Evolutionary conservation across 371 early-diverging fungal species (phyloP), one percentile per base, ranked within the genome.

Genomic region (Mucor velutinosus): DNA sequence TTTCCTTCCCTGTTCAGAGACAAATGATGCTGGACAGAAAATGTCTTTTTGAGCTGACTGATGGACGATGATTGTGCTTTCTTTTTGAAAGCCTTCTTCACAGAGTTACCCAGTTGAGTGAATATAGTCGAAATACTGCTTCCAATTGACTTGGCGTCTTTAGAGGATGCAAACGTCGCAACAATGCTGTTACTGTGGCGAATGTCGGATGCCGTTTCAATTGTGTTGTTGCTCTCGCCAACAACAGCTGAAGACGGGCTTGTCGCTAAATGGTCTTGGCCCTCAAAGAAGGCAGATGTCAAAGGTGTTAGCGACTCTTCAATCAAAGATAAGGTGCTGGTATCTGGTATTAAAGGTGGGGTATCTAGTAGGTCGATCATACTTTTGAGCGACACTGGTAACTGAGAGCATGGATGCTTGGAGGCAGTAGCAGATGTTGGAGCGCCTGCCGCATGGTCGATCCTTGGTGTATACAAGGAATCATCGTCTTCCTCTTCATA

Each of bases 111-210:
- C 8, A 67, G 32, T 32, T 67, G 56, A 33, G 29, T 47, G 62
- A 67, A 57, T 14, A 67, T 67, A 6, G 45, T 67, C 10, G 68
- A 67, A 10, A 67, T 23, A 27, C 63, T 67, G 39, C 55, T 57
- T 62, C 68, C 35, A 33, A 67, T 56, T 15, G 41, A 45, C 35
- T 35, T 62, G 2, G 62, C 11, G 21, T 62, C 63, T 12, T 32
- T 67, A 6, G 58, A 57, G n/a, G 32, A 23, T 35, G 30, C 33
- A 17, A 47, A 33, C 7, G 43, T 47, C 6, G 32, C 23, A 14
- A 47, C 19, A 2, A 19, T 23, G 8, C 47, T 47, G 11, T 19
- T 7, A 23, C 47, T 47, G n/a, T 47, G 47, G 19, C 21, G n/a
- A 8, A 47, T 47, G 14, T 60, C 56, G n/a, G 67, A 66, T 14